Base-by-base conservation (phyloP, 2,329 filamentous ascomycete genomes). In the Chaetomium strumarium region DNA sequence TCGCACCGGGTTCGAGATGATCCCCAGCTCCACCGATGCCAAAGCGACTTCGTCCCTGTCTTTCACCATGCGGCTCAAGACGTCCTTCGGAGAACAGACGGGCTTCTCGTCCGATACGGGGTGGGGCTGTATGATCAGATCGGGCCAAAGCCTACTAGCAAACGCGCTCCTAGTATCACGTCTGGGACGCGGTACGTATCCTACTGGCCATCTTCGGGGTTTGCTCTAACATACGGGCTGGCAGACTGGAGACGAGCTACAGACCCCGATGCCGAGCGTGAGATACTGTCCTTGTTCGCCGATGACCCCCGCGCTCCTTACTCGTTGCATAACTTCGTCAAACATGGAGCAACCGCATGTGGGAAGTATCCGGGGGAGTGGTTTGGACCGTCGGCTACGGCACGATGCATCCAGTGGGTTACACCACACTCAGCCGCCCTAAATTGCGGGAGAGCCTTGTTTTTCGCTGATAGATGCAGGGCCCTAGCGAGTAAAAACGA, bases 61-160 rank as follows among this genome's bases (percentile, higher is more conserved):
- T 3, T 81, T 97, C 53, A 76, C 88, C 1, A 92, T 95, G 70
- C 85, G 90, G 46, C 75, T 97, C 60, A 87, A 90, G 64, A 91
- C 78, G 49, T 86, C 90, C 64, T 73, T 97, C 6, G 79, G 82
- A 11, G 89, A 96, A 45, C 81, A 88, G 52, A 77, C 78, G 24
- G 90, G 88, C 5, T 99, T 97, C 70, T 87, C 89, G 11, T 92
- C 90, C 2, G 93, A 99, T 67, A 91, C 89, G 10, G 93, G 93
- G 47, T 99, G 95, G 90, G 93, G 93, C 0, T 99, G 93, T 66
- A 99, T 99, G 93, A 97, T 99, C 62, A 79, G 93, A 55, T 96
- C 92, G 6, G 93, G 93, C 3, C 93, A 99, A 72, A 92, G 89
- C 64, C 76, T 99, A 24, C 75, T 99, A 39, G 92, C 92, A 41